Percentiles rank a stretch among this genome's conserved stretches.
Evolutionary conservation across 2,329 filamentous ascomycete species (phyloP).

Genomic region (Cordyceps militaris): DNA sequence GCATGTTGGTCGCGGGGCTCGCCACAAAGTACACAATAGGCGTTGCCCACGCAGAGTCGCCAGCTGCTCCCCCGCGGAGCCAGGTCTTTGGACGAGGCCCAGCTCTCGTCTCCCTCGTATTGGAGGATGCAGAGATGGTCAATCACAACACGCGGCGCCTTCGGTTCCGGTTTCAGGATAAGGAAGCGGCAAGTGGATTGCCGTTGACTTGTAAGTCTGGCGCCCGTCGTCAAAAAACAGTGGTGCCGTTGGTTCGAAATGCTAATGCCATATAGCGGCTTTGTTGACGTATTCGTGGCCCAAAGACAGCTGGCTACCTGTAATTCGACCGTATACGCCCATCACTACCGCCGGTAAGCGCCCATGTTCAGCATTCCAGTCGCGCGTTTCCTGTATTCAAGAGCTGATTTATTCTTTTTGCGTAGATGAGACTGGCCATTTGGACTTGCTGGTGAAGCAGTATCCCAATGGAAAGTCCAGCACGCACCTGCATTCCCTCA

Average conservation of each 20-base stretch:
- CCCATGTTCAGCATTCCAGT: too few species aligned
- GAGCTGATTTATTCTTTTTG: too few species aligned
- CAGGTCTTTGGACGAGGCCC: slow-evolving; percentile 18
- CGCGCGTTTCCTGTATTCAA: too few species aligned
- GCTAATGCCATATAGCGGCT: background rate
- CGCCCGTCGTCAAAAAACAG: too few species aligned
- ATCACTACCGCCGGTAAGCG: background rate
- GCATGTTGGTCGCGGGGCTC: too few species aligned
- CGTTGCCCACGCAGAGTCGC: too few species aligned
- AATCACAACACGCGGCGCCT: background rate
- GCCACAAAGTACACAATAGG: too few species aligned
- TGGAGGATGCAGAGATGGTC: background rate
- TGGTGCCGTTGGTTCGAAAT: too few species aligned
- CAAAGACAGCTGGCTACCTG: background rate
- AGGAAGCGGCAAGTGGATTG: background rate
- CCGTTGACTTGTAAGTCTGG: background rate
- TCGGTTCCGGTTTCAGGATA: background rate
- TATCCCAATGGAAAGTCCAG: background rate
- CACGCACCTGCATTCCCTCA: background rate
- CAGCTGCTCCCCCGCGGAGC: too few species aligned
- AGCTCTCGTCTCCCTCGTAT: background rate
- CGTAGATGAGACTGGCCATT: background rate
- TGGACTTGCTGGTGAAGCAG: background rate
- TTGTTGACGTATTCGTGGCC: background rate
- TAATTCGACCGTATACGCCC: background rate